Conservation (phyloP, 257 asterid genomes). For the Hygrophila difformis region DNA sequence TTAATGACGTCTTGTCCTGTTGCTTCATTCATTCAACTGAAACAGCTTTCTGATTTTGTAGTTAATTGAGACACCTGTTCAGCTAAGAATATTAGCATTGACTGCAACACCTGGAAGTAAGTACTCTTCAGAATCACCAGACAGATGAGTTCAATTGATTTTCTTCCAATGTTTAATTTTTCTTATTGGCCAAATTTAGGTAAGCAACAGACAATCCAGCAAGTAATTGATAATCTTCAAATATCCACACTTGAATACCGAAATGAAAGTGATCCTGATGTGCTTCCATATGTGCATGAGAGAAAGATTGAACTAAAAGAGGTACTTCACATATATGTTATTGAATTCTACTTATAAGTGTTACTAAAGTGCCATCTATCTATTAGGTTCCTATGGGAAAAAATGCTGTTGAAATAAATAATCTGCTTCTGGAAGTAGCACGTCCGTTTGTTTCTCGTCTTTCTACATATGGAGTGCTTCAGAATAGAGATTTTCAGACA, state of each 20-base stretch:
- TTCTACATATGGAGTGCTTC: slow-evolving; percentile 53
- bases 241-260: slow-evolving; percentile 87
- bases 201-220: slow-evolving; percentile 77
- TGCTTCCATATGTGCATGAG: slow-evolving; percentile 71
- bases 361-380: slow-evolving; percentile 10
- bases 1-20: slow-evolving; percentile 3
- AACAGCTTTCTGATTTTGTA: slow-evolving; percentile 24
- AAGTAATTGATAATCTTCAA: slow-evolving; percentile 71
- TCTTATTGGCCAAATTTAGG: slow-evolving; percentile 36
- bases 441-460: slow-evolving; percentile 58
- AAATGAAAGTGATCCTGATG: slow-evolving; percentile 80
- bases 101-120: slow-evolving; percentile 99
- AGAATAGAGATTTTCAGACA: slow-evolving; percentile 57
- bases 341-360: slow-evolving; percentile 11
- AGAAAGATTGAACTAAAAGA: slow-evolving; percentile 71
- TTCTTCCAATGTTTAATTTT: slow-evolving; percentile 12
- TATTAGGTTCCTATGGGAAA: slow-evolving; percentile 79
- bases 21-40: slow-evolving; percentile 9
- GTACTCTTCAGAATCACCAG: slow-evolving; percentile 23
- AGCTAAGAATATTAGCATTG: slow-evolving; percentile 80
- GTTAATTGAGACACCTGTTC: slow-evolving; percentile 74
- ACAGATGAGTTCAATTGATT: slow-evolving; percentile 15
- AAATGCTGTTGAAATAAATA: slow-evolving; percentile 61
- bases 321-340: slow-evolving; percentile 32
- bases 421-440: slow-evolving; percentile 56